Evolutionary conservation across 176 grass and related monocot species (phyloP), one percentile per base, ranked within the genome.

Genomic region (Avena sativa): DNA sequence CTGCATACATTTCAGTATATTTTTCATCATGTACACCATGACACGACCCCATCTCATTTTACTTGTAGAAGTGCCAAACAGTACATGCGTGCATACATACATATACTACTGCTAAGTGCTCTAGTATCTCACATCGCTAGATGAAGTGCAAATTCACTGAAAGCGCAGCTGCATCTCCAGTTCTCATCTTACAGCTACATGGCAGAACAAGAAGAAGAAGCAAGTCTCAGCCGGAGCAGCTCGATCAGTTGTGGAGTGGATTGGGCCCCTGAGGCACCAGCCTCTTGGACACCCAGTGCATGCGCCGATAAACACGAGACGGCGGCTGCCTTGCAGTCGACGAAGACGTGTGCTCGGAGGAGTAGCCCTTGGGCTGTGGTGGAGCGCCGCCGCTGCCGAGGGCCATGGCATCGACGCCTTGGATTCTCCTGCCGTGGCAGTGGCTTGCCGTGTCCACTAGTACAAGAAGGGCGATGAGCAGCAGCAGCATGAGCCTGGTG

Each of bases 261-360:
- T 97, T 94, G 84, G 94, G 92, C 11, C 94, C 92, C 74, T 97
- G 92, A 50, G 92, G 94, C 56, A 97, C 92, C 85, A 86, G 0
- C 87, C 94, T 92, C 69, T 91, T 97, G 57, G 94, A 94, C 13
- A 82, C 92, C 13, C 13, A 77, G 52, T 63, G 84, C 61, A 86
- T 85, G 17, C 36, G 32, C 56, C 20, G 78, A 71, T 30, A 69
- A 8, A 66, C 74, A 76, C 63, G 40, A 23, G 57, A 70, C 34
- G 14, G 16, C 9, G 48, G 77, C 14, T 46, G 14, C 38, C 73
- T 26, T 83, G 80, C 57, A n/a, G 47, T 60, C 15, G 74, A 58
- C 26, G 50, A 72, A 78, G 63, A 38, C 66, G 17, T 0, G 40
- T 65, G 69, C 32, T 48, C 8, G 79, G 88, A 36, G 7, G 55